Percentiles rank a stretch among this genome's conserved stretches.
These are phyloP conservation scores for Collybia nuda DNA, from an alignment of 768 basidiomycete genomes.

Conservation along the genomic window DNA sequence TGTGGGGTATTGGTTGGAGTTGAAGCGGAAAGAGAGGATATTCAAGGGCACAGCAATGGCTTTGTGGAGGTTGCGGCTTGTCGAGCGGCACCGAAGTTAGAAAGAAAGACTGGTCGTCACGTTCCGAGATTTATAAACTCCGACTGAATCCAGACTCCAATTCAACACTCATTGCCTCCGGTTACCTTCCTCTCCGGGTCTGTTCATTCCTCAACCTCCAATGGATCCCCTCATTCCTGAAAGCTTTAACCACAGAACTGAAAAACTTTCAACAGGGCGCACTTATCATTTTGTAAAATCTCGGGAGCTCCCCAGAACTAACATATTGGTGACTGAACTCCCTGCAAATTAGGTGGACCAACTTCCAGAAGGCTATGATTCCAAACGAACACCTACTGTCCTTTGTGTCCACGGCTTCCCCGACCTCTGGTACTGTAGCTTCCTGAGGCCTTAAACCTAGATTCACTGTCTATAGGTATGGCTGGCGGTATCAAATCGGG, in stretches of 20 bases:
- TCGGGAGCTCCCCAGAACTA: neutral
- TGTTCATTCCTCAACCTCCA: slow-evolving; percentile 29
- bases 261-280: slow-evolving; percentile 55
- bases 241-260: slow-evolving; percentile 54
- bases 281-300: slow-evolving; percentile 61
- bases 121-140: slow-evolving; percentile 24
- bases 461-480: slow-evolving; percentile 48
- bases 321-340: neutral
- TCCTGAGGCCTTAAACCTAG: neutral
- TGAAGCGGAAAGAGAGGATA: slow-evolving; percentile 6
- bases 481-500: slow-evolving; percentile 73
- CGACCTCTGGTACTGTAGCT: slow-evolving; percentile 44
- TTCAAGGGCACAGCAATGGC: slow-evolving; percentile 7
- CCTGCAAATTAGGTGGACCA: slow-evolving; percentile 51
- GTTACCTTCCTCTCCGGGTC: slow-evolving; percentile 1
- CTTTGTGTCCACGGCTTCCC: slow-evolving; percentile 85
- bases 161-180: neutral
- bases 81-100: slow-evolving; percentile 29
- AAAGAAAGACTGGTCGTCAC: slow-evolving; percentile 15
- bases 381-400: slow-evolving; percentile 45
- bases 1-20: slow-evolving; percentile 2
- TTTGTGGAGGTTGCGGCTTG: slow-evolving; percentile 13
- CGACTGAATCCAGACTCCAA: slow-evolving; percentile 1
- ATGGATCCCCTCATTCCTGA: slow-evolving; percentile 42
- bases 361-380: slow-evolving; percentile 42